Evolutionary conservation across 2,329 filamentous ascomycete species (phyloP).

Genomic region (Microsporum ferrugineum): DNA sequence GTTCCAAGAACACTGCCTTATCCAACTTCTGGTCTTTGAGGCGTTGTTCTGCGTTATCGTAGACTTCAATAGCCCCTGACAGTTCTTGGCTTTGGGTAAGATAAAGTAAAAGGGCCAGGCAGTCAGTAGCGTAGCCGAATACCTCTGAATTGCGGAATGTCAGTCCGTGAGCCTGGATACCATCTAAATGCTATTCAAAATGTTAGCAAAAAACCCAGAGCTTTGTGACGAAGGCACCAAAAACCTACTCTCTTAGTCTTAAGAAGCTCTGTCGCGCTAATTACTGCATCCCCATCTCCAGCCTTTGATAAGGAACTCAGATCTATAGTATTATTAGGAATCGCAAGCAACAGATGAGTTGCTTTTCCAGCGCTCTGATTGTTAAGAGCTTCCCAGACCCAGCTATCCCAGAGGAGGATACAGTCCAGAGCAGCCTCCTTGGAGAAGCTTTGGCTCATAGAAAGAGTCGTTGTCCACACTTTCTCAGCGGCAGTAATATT

Average conservation of each 20-base stretch:
- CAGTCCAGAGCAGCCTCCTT: conserved; percentile 26
- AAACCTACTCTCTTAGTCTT: conserved; percentile 31
- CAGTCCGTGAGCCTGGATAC: conserved; percentile 46
- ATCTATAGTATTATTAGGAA: conserved; percentile 27
- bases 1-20: conserved; percentile 40
- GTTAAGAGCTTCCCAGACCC: conserved; percentile 57
- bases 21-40: conserved; percentile 28
- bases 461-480: conserved; percentile 58
- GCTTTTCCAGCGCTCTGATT: conserved; percentile 27
- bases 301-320: conserved; percentile 20
- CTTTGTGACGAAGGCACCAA: background rate
- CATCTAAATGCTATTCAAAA: conserved; percentile 42
- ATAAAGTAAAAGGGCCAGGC: conserved; percentile 56
- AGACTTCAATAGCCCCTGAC: conserved; percentile 28
- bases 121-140: conserved; percentile 49
- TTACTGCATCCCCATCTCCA: conserved; percentile 11
- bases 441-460: conserved; percentile 39
- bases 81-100: conserved; percentile 37
- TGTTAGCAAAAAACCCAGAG: conserved; percentile 39
- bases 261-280: conserved; percentile 27
- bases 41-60: conserved; percentile 36
- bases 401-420: conserved; percentile 47
- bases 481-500: conserved; percentile 49
- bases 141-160: conserved; percentile 38
- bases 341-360: conserved; percentile 30